Base-by-base conservation (phyloP, 2,329 filamentous ascomycete genomes). In the Aplosporella prunicola region DNA sequence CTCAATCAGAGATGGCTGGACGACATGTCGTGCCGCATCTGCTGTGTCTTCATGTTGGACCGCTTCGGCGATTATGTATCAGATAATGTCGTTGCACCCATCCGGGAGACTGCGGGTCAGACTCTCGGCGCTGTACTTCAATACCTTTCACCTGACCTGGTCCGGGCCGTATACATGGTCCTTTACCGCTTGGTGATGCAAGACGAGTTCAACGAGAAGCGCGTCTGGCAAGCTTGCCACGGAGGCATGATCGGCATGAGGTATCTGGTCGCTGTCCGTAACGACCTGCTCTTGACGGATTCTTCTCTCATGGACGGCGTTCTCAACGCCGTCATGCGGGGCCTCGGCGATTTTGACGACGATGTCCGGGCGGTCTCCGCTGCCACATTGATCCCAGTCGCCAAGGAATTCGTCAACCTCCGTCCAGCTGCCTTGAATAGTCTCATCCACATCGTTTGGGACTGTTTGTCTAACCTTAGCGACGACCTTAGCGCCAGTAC, bases 21-120 rank as follows among this genome's bases (percentile, higher is more conserved):
- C 53, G 89, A 98, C 53, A 71, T 98, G 35, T 86, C 88, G n/a
- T 95, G 88, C 52, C 82, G 91, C 17, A 73, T 98, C 32, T 89
- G 88, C 59, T 94, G 85, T 56, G 88, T 98, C 35, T 80, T 98
- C 51, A 95, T 98, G 79, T 77, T 98, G 11, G 91, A 98, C 62
- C 80, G 88, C 36, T 98, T 98, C 55, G 93, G 88, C 40, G 91
- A 98, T 55, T 98, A 95, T 63, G 91, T 93, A 42, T 94, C 88
- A 5, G 91, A 98, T 58, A 98, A 86, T 36, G 93, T 93, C 1
- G 87, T 98, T 26, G 91, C 91, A 1, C 91, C 91, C 0, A 95
- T 98, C 45, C 74, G 91, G 46, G 91, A 98, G 64, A 94, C 88
- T 0, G 84, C 93, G 26, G 91, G 91, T 30, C 91, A 98, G 61